phyloP scores from a whole-genome alignment of 1,284 basidiomycete species.

The Cutaneotrichosporon cavernicola region DNA sequence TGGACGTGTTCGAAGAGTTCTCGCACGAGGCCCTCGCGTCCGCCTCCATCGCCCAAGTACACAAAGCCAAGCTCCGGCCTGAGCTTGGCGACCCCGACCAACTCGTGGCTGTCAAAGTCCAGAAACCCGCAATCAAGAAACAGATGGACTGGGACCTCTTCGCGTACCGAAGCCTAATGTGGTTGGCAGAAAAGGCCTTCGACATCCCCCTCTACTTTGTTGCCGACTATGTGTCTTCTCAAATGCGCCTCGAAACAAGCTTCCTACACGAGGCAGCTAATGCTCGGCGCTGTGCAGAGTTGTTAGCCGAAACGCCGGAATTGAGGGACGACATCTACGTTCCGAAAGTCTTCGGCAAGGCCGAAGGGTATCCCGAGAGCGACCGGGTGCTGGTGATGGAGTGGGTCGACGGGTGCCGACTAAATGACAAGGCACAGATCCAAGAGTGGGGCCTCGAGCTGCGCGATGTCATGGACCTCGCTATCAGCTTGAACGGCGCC shows the following conservation, averaged over 20 bases:
- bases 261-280: conserved; percentile 65
- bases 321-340: conserved; percentile 72
- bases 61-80: conserved; percentile 64
- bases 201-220: conserved; percentile 53
- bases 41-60: conserved; percentile 86
- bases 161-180: conserved; percentile 49
- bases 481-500: conserved; percentile 68
- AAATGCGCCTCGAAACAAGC: conserved; percentile 76
- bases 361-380: conserved; percentile 59
- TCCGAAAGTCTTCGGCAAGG: conserved; percentile 70
- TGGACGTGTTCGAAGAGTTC: conserved; percentile 73
- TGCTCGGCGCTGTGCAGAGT: conserved; percentile 48
- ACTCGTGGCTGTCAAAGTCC: conserved; percentile 83
- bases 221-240: conserved; percentile 73
- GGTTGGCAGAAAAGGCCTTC: conserved; percentile 47
- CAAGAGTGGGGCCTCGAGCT: conserved; percentile 54
- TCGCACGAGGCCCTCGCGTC: conserved; percentile 72
- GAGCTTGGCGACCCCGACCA: conserved; percentile 27
- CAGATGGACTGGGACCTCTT: conserved; percentile 80
- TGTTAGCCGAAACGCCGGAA: conserved; percentile 57
- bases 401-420: conserved; percentile 66
- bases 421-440: conserved; percentile 64
- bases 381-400: conserved; percentile 79
- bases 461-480: conserved; percentile 56
- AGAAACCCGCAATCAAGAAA: conserved; percentile 78